These are phyloP conservation scores for Parastagonospora avenae DNA, from an alignment of 2,329 filamentous ascomycete genomes.

Conservation along the genomic window DNA sequence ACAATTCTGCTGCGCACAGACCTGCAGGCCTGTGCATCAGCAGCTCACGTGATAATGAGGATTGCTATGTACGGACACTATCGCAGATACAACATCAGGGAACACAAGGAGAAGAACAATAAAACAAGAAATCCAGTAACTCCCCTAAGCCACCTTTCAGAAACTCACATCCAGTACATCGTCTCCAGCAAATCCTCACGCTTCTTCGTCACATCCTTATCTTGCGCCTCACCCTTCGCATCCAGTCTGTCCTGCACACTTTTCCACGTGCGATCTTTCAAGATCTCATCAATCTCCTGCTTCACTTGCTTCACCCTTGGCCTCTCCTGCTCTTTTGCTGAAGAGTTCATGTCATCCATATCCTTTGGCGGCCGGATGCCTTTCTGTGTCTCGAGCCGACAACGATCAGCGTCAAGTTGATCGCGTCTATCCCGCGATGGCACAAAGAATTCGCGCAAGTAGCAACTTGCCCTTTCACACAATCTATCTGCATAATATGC, in stretches of 20 bases:
- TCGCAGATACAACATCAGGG: background rate
- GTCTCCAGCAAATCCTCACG: background rate
- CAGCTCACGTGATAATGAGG: too few relatives aligned
- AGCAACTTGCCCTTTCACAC: constrained; percentile 37
- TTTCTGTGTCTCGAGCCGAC: background rate
- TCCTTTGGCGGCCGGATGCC: background rate
- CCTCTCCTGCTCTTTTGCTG: background rate
- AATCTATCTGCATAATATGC: constrained; percentile 45
- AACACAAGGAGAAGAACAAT: background rate
- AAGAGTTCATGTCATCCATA: background rate
- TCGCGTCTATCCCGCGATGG: background rate
- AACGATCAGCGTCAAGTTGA: background rate
- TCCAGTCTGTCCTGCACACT: background rate
- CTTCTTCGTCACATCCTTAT: background rate
- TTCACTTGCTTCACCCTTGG: background rate
- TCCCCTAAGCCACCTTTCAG: too few relatives aligned
- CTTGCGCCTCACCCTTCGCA: background rate
- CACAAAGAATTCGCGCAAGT: constrained; percentile 15
- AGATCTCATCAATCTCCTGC: background rate
- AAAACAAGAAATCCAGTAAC: background rate
- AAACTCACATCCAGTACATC: constrained; percentile 8
- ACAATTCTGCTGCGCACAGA: too few relatives aligned
- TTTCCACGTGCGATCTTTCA: background rate
- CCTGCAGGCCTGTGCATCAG: too few relatives aligned
- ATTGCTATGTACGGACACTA: too few relatives aligned